Base-by-base conservation (phyloP, 2,329 filamentous ascomycete genomes). In the Aspergillus ibericus region DNA sequence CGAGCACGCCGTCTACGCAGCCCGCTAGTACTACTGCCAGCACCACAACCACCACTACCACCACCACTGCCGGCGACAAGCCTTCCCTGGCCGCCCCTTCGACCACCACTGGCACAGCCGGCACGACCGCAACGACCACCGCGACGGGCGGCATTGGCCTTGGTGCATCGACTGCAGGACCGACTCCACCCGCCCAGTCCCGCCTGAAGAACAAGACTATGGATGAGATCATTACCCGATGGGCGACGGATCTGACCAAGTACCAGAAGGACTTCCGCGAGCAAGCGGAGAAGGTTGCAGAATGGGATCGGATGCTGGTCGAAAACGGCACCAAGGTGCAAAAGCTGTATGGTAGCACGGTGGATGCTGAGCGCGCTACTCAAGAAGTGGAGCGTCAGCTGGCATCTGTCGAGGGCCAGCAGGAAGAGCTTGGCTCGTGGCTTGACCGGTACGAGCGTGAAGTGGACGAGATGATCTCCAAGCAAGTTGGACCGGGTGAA, bases 191-290 rank as follows among this genome's bases (percentile, higher is more conserved):
- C 58, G 78, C 82, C 1, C 87, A 96, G 69, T 95, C 93, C 4
- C 89, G 95, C 27, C 82, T 99, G 36, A 96, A 96, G 81, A 96
- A 97, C 77, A 98, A 96, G 80, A 96, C 93, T 0, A 97, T 99
- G 90, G 95, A 99, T 71, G 95, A 99, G 74, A 97, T 99, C 63
- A 92, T 99, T 65, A 97, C 92, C 4, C 88, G 92, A 32, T 99
- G 95, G 95, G 95, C 95, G 1, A 92, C 92, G 0, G 95, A 98
- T 71, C 81, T 99, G 51, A 90, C 92, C 54, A 96, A 96, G 71
- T 97, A 99, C 72, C 93, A 98, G 71, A 96, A 96, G 74, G 92
- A 96, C 59, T 99, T 98, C 80, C 92, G 96, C 72, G 85, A 89
- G 34, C 92, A 98, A 74, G 93, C 96, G 4, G 85, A 88, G 61